Evolutionary conservation across 2,329 filamentous ascomycete genomes (phyloP).

Genomic region (Lasiodiplodia sp.): DNA sequence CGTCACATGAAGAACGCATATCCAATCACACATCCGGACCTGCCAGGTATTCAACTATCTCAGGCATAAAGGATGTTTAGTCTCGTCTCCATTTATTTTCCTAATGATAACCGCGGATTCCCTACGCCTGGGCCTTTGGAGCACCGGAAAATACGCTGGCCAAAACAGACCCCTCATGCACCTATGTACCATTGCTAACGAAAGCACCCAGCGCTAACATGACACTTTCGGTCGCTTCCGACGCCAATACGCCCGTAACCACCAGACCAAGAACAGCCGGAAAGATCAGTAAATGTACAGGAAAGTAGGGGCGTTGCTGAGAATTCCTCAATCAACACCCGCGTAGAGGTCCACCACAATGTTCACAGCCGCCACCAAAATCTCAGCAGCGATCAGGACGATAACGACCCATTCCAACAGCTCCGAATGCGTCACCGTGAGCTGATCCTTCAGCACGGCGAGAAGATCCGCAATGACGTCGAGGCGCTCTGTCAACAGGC

Average conservation of each 20-base stretch:
- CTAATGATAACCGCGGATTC: background rate
- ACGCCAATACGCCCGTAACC: slow-evolving; percentile 17
- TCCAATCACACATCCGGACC: background rate
- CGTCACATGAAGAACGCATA: background rate
- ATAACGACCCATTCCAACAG: slow-evolving; percentile 73
- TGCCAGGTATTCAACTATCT: background rate
- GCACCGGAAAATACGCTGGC: background rate
- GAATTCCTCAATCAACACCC: slow-evolving; percentile 58
- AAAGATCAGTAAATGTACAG: slow-evolving; percentile 21
- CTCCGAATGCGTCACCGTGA: slow-evolving; percentile 76
- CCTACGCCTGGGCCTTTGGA: background rate
- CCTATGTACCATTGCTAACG: slow-evolving; percentile 10
- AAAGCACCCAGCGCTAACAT: slow-evolving; percentile 15
- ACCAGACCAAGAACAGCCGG: slow-evolving; percentile 2
- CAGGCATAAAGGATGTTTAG: background rate
- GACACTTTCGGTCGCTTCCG: background rate
- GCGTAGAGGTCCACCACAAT: slow-evolving; percentile 94
- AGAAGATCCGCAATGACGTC: slow-evolving; percentile 93
- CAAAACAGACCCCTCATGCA: background rate
- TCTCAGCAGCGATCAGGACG: slow-evolving; percentile 92
- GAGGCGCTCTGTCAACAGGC: slow-evolving; percentile 84
- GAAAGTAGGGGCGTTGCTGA: background rate
- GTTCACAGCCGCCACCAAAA: slow-evolving; percentile 89
- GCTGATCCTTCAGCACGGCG: slow-evolving; percentile 91
- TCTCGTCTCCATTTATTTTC: background rate